phyloP scores from a whole-genome alignment of 352 stramenopile genomes.

The Globisporangium alternatum region DNA sequence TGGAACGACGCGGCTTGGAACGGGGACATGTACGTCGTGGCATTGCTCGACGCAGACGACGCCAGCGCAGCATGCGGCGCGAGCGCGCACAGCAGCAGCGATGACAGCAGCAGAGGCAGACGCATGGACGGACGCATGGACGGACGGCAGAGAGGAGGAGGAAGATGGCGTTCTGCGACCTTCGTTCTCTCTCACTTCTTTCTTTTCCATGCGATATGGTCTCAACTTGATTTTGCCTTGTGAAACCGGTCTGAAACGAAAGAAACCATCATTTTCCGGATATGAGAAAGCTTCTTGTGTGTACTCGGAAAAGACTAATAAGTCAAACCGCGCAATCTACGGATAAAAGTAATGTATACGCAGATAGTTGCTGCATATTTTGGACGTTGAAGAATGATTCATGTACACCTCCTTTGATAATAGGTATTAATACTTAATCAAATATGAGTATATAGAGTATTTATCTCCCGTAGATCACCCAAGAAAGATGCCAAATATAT shows the following conservation, averaged over 20 bases:
- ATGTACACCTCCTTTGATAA: too few species aligned
- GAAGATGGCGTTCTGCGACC: not conserved
- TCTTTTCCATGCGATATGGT: not conserved
- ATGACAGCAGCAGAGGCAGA: slow-evolving; percentile 1
- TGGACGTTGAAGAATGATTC: slow-evolving; percentile 3
- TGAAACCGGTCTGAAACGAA: not conserved
- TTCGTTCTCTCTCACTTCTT: not conserved
- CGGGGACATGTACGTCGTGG: slow-evolving; percentile 5
- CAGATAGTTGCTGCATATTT: not conserved
- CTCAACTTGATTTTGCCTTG: not conserved
- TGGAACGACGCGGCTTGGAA: slow-evolving; percentile 16
- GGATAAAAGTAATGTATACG: not conserved
- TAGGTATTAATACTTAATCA: too few species aligned
- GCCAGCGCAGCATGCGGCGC: not conserved
- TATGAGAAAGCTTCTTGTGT: not conserved
- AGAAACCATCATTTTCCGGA: not conserved
- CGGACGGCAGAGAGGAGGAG: not conserved
- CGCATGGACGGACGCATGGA: slow-evolving; percentile 4
- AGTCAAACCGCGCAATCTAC: not conserved
- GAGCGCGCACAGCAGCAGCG: too few species aligned
- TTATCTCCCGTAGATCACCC: too few species aligned
- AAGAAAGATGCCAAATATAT: too few species aligned
- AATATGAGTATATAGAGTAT: too few species aligned
- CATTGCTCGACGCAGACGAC: not conserved
- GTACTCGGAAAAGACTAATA: not conserved